Evolutionary conservation across 345 rosid genomes (phyloP), one percentile per base, ranked within the genome.

Genomic region (Brassica nigra): DNA sequence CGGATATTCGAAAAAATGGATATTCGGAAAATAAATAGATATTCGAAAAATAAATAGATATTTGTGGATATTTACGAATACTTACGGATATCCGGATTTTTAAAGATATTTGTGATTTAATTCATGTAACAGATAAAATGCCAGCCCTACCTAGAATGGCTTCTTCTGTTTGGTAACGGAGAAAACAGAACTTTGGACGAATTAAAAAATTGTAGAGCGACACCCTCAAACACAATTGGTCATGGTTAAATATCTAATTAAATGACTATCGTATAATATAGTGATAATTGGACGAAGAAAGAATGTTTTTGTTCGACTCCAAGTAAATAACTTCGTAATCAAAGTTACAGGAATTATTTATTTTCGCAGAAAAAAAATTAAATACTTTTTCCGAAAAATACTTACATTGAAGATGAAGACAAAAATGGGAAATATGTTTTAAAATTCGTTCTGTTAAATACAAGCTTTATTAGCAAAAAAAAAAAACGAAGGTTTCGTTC

Each of bases 201-300:
- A 66, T 44, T 44, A 4, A 44, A 36, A 52, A n/a, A 61, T n/a
- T n/a, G 58, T n/a, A 30, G 27, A 10, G 30, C 67, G 61, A 70
- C 20, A 44, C 29, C 54, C 52, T 34, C 28, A n/a, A 7, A 15
- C 8, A 7, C 30, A 62, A 0, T 15, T 23, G 15, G 29, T 55
- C 30, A 75, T 12, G 54, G 54, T 12, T 12, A 44, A 44, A 44
- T 2, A 44, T 11, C 2, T 20, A 34, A 47, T 34, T 12, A 74
- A 16, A 11, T 12, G 33, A 77, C 63, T 70, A 62, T 61, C 18
- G 2, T 76, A 28, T 10, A 28, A 42, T 71, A 71, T 63, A 29
- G 55, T 54, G 18, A 12, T 16, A 6, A 30, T 44, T 59, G 55
- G 75, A 77, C 39, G 28, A 20, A 47, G 12, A 33, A 37, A 59